Evolutionary conservation across 208 protist species (phyloP), one percentile per base, ranked within the genome.

Genomic region (Phytomonas francai): DNA sequence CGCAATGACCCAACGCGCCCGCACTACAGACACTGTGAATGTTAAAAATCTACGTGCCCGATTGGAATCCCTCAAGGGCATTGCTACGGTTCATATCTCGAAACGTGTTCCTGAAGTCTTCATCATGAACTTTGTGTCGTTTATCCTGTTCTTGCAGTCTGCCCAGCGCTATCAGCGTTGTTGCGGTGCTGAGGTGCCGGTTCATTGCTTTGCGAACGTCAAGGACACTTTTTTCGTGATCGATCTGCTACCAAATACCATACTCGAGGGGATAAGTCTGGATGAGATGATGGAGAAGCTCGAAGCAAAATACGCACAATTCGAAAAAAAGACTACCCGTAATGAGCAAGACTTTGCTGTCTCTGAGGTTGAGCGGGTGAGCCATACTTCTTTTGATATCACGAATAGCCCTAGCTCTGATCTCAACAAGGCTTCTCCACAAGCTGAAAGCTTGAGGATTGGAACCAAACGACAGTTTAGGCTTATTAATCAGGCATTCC

Each of bases 121-220:
- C 59, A 66, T 84, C 22, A 76, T 84, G 60, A 88, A 89, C 73
- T 74, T 82, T 34, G 62, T 89, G 14, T 72, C 79, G 2, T 78
- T 92, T 28, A 87, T 88, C 68, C 79, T 87, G 65, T 73, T 92
- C 45, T 68, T 87, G 36, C 77, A 88, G 68, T 71, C 74, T n/a
- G 66, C 78, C 3, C 74, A 89, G 27, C 72, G 73, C 14, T 73
- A 78, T 30, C 70, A 76, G 73, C 56, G 71, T 54, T 11, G 58
- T 16, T 68, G 65, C 61, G 70, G 71, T 33, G 64, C 63, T 27
- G 58, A 33, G 33, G 63, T 76, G 51, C 68, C 83, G 34, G 77
- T 69, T 7, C 84, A 79, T 60, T 63, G 73, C 59, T 63, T 87
- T 31, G 81, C 8, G 59, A 76, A 29, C 63, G 66, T 34, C 79